These are phyloP conservation scores for Podospora pseudoanserina DNA, from an alignment of 495 filamentous ascomycete genomes.

Conservation along the genomic window DNA sequence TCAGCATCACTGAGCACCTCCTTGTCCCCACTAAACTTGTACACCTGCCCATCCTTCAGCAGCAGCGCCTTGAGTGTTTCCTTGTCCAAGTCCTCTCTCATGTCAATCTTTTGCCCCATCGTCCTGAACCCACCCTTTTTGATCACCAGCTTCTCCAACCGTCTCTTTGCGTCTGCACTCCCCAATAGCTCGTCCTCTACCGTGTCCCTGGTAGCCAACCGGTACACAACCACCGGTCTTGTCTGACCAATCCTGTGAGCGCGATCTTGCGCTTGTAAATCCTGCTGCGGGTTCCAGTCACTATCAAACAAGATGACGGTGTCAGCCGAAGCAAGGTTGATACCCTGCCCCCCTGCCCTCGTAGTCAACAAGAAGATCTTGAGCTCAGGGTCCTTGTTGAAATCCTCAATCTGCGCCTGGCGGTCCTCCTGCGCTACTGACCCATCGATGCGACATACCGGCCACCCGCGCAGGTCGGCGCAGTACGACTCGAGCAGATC, in stretches of 20 bases:
- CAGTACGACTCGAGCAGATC: conserved; percentile 90
- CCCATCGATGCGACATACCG: conserved; percentile 87
- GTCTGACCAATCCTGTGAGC: conserved; percentile 94
- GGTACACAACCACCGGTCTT: conserved; percentile 88
- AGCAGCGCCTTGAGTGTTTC: conserved; percentile 59
- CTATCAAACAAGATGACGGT: conserved; percentile 95
- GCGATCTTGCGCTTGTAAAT: conserved; percentile 93
- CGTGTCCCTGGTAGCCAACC: conserved; percentile 87
- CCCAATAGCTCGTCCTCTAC: conserved; percentile 86
- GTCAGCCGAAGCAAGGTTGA: conserved; percentile 95
- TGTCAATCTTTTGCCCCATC: conserved; percentile 57
- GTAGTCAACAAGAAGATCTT: conserved; percentile 87
- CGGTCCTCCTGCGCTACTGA: conserved; percentile 76
- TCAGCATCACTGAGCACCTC: conserved; percentile 73
- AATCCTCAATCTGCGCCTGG: conserved; percentile 75
- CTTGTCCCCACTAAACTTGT: conserved; percentile 51
- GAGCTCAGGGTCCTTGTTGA: conserved; percentile 68
- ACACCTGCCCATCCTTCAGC: conserved; percentile 62
- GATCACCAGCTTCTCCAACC: conserved; percentile 91
- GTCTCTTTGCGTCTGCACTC: conserved; percentile 88
- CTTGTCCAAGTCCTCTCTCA: conserved; percentile 48
- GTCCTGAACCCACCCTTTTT: conserved; percentile 76
- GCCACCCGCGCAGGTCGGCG: conserved; percentile 64
- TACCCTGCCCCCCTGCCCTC: conserved; percentile 88
- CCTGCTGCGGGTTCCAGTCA: conserved; percentile 98